Evolutionary conservation across 73 alveolate species (phyloP), one percentile per base, ranked within the genome.

Genomic region (Tetrahymena malaccensis): DNA sequence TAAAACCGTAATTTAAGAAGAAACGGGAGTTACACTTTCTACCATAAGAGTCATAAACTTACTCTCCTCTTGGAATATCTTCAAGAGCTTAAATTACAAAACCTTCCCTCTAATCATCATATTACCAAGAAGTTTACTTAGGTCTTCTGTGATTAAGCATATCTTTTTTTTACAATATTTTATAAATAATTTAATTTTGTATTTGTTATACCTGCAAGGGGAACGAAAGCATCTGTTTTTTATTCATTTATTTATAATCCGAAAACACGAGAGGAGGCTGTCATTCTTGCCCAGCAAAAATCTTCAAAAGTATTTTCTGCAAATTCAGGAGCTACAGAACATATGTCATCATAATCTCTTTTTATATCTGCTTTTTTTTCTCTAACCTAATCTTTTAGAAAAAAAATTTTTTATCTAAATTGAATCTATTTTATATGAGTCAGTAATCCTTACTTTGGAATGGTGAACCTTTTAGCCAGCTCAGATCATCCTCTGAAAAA

Each of bases 171-270:
- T 10, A 50, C 0, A 10, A 11, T 6, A 6, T 56, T 22, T 21
- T 4, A 56, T 22, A 56, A 22, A 56, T 56, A 22, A 10, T 56
- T 56, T 22, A 7, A 56, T 3, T 56, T 56, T 56, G 15, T 56
- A 56, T 6, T 56, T 9, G 33, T 70, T 27, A 25, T 70, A 70
- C 89, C 89, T 16, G 99, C 99, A 89, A 98, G 96, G 17, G 99
- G 99, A 12, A 98, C 99, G 93, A 99, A 99, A 17, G 98, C 99
- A 96, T 99, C 99, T 37, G 99, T 99, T 97, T 98, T 98, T 43
- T 94, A 96, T 34, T 98, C 98, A 43, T 98, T 96, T 55, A 99
- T 98, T 50, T 97, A 56, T 55, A 99, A 97, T 22, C 99, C 99
- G 85, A 99, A 99, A 34, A 99, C 98, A 94, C 99, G 94, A 84